Evolutionary conservation across 1,284 basidiomycete species (phyloP).

Genomic region (Volvariella volvacea): DNA sequence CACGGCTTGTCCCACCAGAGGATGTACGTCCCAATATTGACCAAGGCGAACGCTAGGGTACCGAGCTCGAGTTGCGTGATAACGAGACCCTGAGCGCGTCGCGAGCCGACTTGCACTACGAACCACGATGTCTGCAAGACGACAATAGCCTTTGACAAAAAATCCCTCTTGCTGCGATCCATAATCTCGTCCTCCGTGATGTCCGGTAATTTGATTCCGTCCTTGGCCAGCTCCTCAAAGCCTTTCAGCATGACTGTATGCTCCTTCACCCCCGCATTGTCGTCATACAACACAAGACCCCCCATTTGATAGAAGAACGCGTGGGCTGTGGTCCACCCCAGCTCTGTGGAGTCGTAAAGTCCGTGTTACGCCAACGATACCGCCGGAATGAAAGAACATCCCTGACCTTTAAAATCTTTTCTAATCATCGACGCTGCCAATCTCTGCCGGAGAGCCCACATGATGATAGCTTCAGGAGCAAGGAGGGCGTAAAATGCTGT

Average conservation of each 20-base stretch:
- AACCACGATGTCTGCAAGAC: slow-evolving; percentile 26
- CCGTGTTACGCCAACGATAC: no score
- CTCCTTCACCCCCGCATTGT: slow-evolving; percentile 8
- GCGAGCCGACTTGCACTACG: slow-evolving; percentile 20
- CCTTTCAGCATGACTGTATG: slow-evolving; percentile 10
- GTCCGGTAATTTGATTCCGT: slow-evolving; percentile 14
- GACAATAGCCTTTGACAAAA: slow-evolving; percentile 23
- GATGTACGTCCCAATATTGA: slow-evolving; percentile 19
- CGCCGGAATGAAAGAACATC: no score
- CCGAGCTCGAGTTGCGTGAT: slow-evolving; percentile 25
- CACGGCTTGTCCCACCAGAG: slow-evolving; percentile 34
- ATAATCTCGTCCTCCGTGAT: no score
- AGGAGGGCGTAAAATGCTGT: no score
- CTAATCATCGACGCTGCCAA: no score
- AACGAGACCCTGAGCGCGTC: slow-evolving; percentile 13
- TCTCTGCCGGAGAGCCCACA: no score
- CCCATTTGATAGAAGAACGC: slow-evolving; percentile 24
- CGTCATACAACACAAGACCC: slow-evolving; percentile 18
- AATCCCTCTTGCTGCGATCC: slow-evolving; percentile 28
- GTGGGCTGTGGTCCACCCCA: slow-evolving; percentile 21
- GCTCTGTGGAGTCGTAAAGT: no score
- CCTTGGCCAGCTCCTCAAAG: no score
- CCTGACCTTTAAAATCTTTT: no score
- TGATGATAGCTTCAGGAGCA: no score
- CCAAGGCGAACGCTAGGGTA: slow-evolving; percentile 20